Evolutionary conservation across 257 asterid species (phyloP).

Genomic region (Cynanchum wilfordii): DNA sequence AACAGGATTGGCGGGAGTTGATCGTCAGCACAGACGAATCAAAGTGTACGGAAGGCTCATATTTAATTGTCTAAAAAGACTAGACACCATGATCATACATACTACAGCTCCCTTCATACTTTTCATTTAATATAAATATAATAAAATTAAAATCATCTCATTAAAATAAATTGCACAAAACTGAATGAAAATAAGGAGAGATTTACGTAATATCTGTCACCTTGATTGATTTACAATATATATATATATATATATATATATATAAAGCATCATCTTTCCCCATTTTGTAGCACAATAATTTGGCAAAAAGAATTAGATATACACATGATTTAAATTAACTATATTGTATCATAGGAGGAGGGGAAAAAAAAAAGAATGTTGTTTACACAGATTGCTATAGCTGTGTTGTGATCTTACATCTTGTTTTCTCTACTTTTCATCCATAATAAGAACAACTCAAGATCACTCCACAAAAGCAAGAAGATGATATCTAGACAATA

Average conservation of each 20-base stretch:
- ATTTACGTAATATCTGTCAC: background rate
- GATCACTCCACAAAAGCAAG: constrained; percentile 6
- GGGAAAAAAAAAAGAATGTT: background rate
- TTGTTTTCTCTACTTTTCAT: constrained; percentile 2
- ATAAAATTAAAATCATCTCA: no score
- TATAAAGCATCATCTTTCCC: background rate
- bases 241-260: no score
- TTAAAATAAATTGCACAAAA: background rate
- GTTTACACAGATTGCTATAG: background rate
- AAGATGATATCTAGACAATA: background rate
- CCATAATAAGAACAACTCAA: background rate
- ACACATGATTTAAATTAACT: background rate
- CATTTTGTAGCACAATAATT: background rate
- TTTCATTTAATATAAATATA: no score
- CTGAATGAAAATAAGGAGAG: background rate
- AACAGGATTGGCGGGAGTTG: background rate
- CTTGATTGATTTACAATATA: constrained; percentile 1
- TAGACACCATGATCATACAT: no score
- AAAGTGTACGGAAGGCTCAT: background rate
- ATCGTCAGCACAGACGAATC: background rate
- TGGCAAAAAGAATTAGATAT: background rate
- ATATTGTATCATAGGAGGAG: background rate
- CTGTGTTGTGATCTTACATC: constrained; percentile 8
- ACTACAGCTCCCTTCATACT: no score
- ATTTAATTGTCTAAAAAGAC: no score